Percentiles rank a stretch among this genome's conserved stretches.
These are phyloP conservation scores for Claviceps spartinae DNA, from an alignment of 2,329 filamentous ascomycete genomes.

Conservation along the genomic window DNA sequence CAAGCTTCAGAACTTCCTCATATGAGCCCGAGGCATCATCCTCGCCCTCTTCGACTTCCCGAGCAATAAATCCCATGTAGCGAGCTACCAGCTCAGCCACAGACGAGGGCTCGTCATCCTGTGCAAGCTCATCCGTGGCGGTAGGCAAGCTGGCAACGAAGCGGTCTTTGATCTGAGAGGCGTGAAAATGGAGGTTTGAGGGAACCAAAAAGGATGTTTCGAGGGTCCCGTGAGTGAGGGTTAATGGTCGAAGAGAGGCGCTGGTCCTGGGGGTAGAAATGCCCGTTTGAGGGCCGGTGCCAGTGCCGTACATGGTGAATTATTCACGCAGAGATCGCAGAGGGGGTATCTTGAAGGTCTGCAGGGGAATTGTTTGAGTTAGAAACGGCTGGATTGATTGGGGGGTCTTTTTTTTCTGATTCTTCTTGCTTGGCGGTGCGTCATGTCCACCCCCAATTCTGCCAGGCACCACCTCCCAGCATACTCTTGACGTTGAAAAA, in stretches of 20 bases:
- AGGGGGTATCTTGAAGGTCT: conserved; percentile 30
- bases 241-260: conserved; percentile 81
- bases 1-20: conserved; percentile 80
- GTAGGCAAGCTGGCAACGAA: conserved; percentile 76
- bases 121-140: conserved; percentile 91
- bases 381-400: not conserved
- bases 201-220: conserved; percentile 94
- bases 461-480: not conserved
- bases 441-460: not conserved
- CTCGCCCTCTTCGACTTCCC: conserved; percentile 83
- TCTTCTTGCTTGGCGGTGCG: not conserved
- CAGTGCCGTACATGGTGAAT: conserved; percentile 69
- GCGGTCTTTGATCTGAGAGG: conserved; percentile 81
- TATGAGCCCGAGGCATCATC: conserved; percentile 81
- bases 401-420: too few species aligned
- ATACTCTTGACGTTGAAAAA: not conserved
- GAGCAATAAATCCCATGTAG: conserved; percentile 81
- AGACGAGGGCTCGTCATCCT: conserved; percentile 98
- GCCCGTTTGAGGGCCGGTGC: conserved; percentile 79
- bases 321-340: not conserved
- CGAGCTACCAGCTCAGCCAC: conserved; percentile 81
- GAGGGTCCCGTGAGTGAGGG: conserved; percentile 83
- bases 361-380: not conserved
- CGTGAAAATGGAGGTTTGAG: conserved; percentile 90
- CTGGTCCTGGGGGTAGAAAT: conserved; percentile 93